phyloP scores from a whole-genome alignment of 2,329 filamentous ascomycete species.

The Claviceps sp. region DNA sequence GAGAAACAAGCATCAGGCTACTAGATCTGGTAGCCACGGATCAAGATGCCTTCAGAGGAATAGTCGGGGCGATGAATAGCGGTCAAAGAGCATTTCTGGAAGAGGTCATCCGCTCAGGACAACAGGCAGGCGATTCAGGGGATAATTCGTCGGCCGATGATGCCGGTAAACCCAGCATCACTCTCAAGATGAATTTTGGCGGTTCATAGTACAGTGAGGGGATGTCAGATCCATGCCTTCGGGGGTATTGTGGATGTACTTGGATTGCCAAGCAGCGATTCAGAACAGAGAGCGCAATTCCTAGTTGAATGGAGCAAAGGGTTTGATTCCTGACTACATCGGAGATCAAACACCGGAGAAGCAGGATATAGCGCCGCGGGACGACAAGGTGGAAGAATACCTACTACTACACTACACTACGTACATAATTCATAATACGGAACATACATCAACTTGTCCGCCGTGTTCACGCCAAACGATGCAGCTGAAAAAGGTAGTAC shows the following conservation, averaged over 20 bases:
- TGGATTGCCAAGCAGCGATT: background rate
- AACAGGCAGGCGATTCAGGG: conserved; percentile 29
- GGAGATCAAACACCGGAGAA: no score
- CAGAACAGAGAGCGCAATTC: background rate
- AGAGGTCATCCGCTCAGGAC: conserved; percentile 57
- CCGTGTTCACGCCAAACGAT: no score
- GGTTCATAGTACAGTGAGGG: conserved; percentile 14
- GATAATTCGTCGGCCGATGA: conserved; percentile 27
- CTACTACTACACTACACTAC: no score
- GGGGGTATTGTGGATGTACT: background rate
- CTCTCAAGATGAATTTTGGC: conserved; percentile 87
- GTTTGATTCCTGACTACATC: no score
- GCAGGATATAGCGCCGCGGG: no score
- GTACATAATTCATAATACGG: no score
- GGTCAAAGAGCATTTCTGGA: conserved; percentile 69
- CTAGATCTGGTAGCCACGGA: conserved; percentile 71
- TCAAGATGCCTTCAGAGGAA: conserved; percentile 56
- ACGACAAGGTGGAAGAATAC: no score
- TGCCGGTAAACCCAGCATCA: conserved; percentile 64
- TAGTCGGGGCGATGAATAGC: conserved; percentile 58
- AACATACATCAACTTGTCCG: no score
- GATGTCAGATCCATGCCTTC: background rate
- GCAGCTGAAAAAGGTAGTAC: no score
- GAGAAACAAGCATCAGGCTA: conserved; percentile 62
- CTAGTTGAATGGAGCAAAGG: no score